Evolutionary conservation across 108 stramenopile genomes (phyloP).

Genomic region (Cyclostephanos invisitatus): DNA sequence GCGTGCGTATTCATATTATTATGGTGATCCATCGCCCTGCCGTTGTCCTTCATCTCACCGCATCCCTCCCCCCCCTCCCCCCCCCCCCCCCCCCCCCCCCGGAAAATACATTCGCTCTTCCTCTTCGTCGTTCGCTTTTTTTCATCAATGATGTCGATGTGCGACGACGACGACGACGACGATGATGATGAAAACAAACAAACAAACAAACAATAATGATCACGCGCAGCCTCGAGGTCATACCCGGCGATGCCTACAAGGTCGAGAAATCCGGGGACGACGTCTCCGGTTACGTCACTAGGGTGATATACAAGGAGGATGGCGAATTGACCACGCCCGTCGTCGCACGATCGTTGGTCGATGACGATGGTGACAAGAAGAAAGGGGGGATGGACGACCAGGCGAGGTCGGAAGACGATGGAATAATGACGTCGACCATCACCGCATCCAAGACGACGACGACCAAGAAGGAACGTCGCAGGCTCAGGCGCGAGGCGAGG

Average conservation of each 20-base stretch:
- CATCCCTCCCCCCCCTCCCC: too few species aligned
- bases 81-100: too few species aligned
- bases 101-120: too few species aligned
- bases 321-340: neutral
- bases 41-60: too few species aligned
- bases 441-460: neutral
- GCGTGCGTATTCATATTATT: too few species aligned
- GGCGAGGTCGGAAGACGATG: neutral
- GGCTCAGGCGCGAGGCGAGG: slow-evolving; percentile 19
- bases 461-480: slow-evolving; percentile 15
- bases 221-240: slow-evolving; percentile 66
- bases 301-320: slow-evolving; percentile 21
- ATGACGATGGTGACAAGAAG: neutral
- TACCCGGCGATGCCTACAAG: slow-evolving; percentile 59
- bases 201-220: neutral
- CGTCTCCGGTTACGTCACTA: slow-evolving; percentile 33
- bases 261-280: slow-evolving; percentile 44
- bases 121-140: slow-evolving; percentile 42
- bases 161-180: slow-evolving; percentile 76
- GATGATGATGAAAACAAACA: neutral
- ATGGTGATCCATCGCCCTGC: too few species aligned
- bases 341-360: neutral
- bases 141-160: too few species aligned
- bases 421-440: neutral
- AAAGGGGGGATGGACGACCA: slow-evolving; percentile 20